phyloP scores from a whole-genome alignment of 805 yeast species.

The Scheffersomyces lignosus region DNA sequence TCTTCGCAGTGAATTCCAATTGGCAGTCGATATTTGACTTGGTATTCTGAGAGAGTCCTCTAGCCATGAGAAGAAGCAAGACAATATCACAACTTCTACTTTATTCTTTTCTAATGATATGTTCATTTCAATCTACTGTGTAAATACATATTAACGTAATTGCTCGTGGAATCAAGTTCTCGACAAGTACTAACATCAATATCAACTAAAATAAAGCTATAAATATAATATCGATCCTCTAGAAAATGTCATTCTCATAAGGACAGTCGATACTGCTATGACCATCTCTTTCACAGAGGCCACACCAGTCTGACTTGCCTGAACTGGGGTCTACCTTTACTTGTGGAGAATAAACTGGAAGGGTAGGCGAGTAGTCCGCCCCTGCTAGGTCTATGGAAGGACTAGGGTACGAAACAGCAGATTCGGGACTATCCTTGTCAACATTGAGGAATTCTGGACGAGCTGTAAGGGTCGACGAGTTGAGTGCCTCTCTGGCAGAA shows the following conservation, averaged over 20 bases:
- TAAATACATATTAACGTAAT: too few species aligned
- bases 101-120: too few species aligned
- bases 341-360: constrained; percentile 53
- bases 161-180: too few species aligned
- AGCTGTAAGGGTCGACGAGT: neutral
- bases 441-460: neutral
- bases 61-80: too few species aligned
- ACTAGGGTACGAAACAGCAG: constrained; percentile 7
- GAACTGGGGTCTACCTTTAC: constrained; percentile 60
- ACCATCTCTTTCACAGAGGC: constrained; percentile 86
- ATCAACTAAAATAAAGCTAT: too few species aligned
- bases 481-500: neutral
- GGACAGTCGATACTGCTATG: constrained; percentile 90
- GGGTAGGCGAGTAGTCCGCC: constrained; percentile 9
- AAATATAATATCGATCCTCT: too few species aligned
- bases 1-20: too few species aligned
- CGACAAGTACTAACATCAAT: too few species aligned
- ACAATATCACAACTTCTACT: too few species aligned
- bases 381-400: neutral
- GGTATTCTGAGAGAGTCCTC: too few species aligned
- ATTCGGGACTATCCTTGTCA: constrained; percentile 18
- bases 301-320: constrained; percentile 86
- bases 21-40: too few species aligned
- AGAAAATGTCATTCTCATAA: constrained; percentile 63
- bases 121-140: too few species aligned